phyloP scores from a whole-genome alignment of 495 filamentous ascomycete species.

The Penicillium maclennaniae region DNA sequence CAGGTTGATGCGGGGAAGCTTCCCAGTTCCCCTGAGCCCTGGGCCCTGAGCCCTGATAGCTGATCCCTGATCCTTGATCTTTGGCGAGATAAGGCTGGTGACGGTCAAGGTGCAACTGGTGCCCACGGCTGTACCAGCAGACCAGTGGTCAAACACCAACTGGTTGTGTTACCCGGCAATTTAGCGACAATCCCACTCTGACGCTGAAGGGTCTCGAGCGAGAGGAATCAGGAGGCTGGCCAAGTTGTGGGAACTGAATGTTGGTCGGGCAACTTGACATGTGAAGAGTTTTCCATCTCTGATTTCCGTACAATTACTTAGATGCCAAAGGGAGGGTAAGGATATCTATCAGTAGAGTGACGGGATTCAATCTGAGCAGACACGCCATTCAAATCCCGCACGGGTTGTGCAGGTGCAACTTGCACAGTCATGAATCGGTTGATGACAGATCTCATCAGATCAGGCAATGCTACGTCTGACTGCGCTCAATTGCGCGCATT shows the following conservation, averaged over 20 bases:
- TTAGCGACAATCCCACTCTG: neutral
- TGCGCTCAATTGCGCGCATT: neutral
- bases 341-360: neutral
- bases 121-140: neutral
- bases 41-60: too few relatives aligned
- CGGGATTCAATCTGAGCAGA: neutral
- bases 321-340: neutral
- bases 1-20: conserved; percentile 19
- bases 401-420: neutral
- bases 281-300: neutral
- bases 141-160: neutral
- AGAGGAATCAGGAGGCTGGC: neutral
- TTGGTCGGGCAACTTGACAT: too few relatives aligned
- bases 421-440: neutral
- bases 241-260: neutral
- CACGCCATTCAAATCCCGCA: neutral
- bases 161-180: neutral
- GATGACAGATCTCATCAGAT: neutral
- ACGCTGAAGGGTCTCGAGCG: neutral
- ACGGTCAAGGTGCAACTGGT: too few relatives aligned
- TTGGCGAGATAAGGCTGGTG: neutral
- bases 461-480: neutral
- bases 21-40: neutral
- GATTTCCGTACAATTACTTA: neutral
- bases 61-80: too few relatives aligned